These are phyloP conservation scores for Penicillium waksmanii DNA, from an alignment of 495 filamentous ascomycete species.

Conservation along the genomic window DNA sequence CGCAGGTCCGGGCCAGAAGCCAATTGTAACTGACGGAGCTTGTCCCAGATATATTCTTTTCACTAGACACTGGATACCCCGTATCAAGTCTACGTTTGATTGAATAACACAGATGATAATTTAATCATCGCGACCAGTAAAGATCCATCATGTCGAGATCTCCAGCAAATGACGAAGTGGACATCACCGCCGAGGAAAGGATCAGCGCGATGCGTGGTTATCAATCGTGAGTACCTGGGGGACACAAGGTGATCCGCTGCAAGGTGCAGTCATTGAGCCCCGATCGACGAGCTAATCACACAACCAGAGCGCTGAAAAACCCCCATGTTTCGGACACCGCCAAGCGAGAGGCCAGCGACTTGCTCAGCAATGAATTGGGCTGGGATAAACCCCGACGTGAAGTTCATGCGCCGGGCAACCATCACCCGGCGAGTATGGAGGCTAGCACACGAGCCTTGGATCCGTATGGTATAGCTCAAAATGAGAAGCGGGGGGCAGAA, in stretches of 20 bases:
- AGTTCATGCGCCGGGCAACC: conserved; percentile 9
- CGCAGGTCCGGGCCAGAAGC: background rate
- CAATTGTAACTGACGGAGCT: too few relatives aligned
- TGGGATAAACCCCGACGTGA: conserved; percentile 23
- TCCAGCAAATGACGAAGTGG: conserved; percentile 20
- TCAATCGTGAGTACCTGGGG: conserved; percentile 17
- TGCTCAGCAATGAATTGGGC: conserved; percentile 37
- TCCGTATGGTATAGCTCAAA: conserved; percentile 13
- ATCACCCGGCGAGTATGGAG: conserved; percentile 5
- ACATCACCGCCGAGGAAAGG: conserved; percentile 25
- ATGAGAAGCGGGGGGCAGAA: background rate
- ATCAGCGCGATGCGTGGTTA: conserved; percentile 32
- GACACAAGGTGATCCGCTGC: too few relatives aligned
- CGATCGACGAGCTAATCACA: background rate
- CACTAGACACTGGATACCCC: too few relatives aligned
- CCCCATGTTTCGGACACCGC: conserved; percentile 45
- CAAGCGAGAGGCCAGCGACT: conserved; percentile 45
- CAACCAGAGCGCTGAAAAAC: conserved; percentile 41
- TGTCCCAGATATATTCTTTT: too few relatives aligned
- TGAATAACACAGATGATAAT: background rate
- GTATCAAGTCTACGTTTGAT: too few relatives aligned
- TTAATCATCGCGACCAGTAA: background rate
- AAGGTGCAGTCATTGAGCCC: too few relatives aligned
- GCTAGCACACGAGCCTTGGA: background rate
- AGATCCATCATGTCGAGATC: conserved; percentile 19